phyloP scores from a whole-genome alignment of 306 rosid genomes.

The Vigna reflexopilosa region DNA sequence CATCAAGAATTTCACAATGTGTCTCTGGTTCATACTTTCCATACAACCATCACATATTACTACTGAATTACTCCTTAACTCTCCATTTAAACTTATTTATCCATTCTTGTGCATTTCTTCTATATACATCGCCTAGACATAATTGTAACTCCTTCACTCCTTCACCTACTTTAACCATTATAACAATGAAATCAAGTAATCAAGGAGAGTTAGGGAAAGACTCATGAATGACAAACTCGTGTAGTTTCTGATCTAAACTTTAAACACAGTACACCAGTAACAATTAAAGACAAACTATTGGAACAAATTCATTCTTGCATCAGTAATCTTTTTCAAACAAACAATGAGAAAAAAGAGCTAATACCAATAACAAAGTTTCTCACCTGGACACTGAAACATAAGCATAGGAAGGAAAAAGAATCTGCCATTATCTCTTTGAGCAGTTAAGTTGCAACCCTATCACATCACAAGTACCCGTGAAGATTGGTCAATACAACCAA shows the following conservation, averaged over 20 bases:
- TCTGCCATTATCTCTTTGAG: constrained; percentile 71
- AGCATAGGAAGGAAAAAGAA: constrained; percentile 88
- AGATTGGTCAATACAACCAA: constrained; percentile 38
- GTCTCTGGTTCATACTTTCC: no score
- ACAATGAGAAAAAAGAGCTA: constrained; percentile 20
- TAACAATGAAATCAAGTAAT: no score
- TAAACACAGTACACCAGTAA: background rate
- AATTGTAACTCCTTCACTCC: no score
- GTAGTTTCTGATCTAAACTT: background rate
- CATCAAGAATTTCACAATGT: no score
- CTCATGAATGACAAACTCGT: background rate
- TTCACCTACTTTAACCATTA: no score
- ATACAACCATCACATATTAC: no score
- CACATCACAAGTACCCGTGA: constrained; percentile 4
- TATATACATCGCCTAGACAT: no score
- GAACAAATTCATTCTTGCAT: background rate
- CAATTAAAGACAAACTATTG: constrained; percentile 4
- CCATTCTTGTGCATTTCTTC: no score
- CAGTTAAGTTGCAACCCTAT: constrained; percentile 92
- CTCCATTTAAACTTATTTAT: no score
- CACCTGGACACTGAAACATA: constrained; percentile 84
- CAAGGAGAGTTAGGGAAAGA: no score
- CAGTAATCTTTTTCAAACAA: background rate
- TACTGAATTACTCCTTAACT: no score
- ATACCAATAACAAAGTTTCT: constrained; percentile 59